phyloP scores from a whole-genome alignment of 352 stramenopile genomes.

The Phytopythium boreale region DNA sequence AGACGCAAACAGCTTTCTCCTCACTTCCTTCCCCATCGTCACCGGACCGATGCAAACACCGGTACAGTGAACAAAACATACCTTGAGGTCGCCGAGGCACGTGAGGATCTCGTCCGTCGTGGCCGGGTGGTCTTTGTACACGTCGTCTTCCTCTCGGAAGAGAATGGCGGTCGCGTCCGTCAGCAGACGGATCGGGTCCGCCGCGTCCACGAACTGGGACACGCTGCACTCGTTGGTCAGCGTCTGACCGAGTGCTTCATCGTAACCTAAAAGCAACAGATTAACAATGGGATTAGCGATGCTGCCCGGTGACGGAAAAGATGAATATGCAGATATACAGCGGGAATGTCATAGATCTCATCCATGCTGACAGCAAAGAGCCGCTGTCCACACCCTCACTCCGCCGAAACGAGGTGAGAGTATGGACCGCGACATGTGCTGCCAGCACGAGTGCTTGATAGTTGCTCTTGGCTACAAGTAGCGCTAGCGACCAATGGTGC shows the following conservation, averaged over 20 bases:
- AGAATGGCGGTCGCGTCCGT: slow-evolving; percentile 93
- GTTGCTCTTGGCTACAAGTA: slow-evolving; percentile 89
- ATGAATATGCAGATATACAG: slow-evolving; percentile 12
- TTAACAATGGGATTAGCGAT: slow-evolving; percentile 9
- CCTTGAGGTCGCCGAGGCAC: slow-evolving; percentile 92
- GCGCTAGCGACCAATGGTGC: slow-evolving; percentile 75
- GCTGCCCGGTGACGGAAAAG: not conserved
- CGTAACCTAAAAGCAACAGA: slow-evolving; percentile 78
- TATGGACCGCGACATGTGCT: slow-evolving; percentile 33
- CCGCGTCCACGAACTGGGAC: slow-evolving; percentile 80
- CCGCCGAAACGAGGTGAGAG: slow-evolving; percentile 12
- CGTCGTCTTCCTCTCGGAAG: slow-evolving; percentile 82
- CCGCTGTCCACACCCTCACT: slow-evolving; percentile 15
- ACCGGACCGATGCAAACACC: not conserved
- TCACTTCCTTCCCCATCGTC: slow-evolving; percentile 39
- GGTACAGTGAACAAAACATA: slow-evolving; percentile 22
- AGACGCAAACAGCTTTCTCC: slow-evolving; percentile 81
- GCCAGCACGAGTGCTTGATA: slow-evolving; percentile 74
- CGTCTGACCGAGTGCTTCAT: slow-evolving; percentile 83
- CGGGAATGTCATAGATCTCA: slow-evolving; percentile 85
- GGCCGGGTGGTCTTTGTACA: slow-evolving; percentile 73
- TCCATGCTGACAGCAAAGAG: slow-evolving; percentile 53
- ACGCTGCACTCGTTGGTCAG: slow-evolving; percentile 85
- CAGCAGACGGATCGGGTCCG: slow-evolving; percentile 95
- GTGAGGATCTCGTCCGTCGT: slow-evolving; percentile 82